Percentiles rank a stretch among this genome's conserved stretches.
phyloP scores from a whole-genome alignment of 2,329 filamentous ascomycete species.

The Ophiostoma montium region DNA sequence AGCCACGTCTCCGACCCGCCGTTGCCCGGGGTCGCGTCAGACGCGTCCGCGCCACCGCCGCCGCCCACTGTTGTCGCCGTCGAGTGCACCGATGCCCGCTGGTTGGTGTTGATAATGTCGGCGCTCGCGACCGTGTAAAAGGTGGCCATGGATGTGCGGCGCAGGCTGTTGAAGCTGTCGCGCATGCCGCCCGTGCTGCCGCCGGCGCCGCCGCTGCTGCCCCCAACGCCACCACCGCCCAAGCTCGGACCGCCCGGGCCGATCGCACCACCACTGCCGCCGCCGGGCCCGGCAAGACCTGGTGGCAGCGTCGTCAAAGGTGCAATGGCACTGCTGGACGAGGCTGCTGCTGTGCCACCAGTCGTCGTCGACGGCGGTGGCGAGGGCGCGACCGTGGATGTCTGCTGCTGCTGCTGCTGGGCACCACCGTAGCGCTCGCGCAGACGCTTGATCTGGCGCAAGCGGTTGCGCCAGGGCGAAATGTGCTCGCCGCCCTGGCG shows the following conservation, averaged over 20 bases:
- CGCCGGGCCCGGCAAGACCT: not conserved
- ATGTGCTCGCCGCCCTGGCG: constrained; percentile 67
- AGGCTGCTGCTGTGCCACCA: no score
- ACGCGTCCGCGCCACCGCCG: constrained; percentile 13
- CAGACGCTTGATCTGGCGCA: constrained; percentile 72
- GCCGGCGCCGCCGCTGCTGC: constrained; percentile 1
- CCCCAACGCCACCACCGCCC: not conserved
- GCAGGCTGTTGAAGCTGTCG: constrained; percentile 46
- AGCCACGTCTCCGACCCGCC: constrained; percentile 25
- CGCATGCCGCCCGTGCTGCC: constrained; percentile 31
- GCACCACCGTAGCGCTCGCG: constrained; percentile 54
- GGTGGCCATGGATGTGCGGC: constrained; percentile 50
- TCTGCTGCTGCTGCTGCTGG: constrained; percentile 7
- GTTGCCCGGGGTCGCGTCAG: constrained; percentile 28
- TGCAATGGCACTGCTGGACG: not conserved
- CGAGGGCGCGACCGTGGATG: constrained; percentile 15
- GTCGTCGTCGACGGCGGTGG: constrained; percentile 20
- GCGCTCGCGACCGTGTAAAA: constrained; percentile 38
- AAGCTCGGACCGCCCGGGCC: not conserved
- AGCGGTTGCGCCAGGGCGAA: constrained; percentile 76
- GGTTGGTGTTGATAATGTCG: constrained; percentile 37
- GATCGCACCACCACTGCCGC: not conserved
- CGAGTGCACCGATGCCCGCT: constrained; percentile 44
- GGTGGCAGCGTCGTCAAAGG: not conserved
- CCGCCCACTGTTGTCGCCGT: constrained; percentile 24